A percentile compares a stretch with the other conserved stretches of the same genome.
These are phyloP conservation scores for Pythium rhizo-oryzae DNA, from an alignment of 352 stramenopile species.

Conservation along the genomic window DNA sequence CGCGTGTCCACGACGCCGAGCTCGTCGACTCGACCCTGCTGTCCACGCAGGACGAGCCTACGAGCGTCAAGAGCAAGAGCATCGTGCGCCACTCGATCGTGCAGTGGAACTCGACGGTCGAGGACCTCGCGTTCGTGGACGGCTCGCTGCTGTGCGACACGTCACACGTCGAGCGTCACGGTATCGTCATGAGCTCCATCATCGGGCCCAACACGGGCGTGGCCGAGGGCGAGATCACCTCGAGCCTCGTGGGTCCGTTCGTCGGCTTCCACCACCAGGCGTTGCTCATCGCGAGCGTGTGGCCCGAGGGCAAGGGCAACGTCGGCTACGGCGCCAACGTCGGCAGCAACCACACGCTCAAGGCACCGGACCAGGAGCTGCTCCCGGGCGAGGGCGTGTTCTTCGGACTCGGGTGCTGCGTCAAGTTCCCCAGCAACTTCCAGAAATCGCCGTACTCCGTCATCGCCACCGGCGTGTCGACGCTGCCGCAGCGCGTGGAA, in stretches of 20 bases:
- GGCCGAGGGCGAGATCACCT: constrained; percentile 90
- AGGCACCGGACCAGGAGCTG: constrained; percentile 89
- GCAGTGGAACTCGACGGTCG: constrained; percentile 72
- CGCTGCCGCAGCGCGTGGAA: constrained; percentile 83
- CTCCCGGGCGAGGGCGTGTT: constrained; percentile 95
- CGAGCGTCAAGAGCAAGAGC: constrained; percentile 54
- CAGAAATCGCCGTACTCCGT: constrained; percentile 92
- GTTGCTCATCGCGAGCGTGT: constrained; percentile 92
- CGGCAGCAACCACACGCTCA: constrained; percentile 97
- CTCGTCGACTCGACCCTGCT: constrained; percentile 67
- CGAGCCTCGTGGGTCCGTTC: constrained; percentile 92
- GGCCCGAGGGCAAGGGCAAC: constrained; percentile 93
- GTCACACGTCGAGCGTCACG: constrained; percentile 79
- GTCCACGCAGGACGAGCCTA: constrained; percentile 54
- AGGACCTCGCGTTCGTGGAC: constrained; percentile 69
- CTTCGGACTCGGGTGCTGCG: constrained; percentile 92
- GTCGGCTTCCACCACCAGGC: constrained; percentile 95
- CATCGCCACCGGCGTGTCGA: constrained; percentile 92
- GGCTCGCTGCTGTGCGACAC: constrained; percentile 77
- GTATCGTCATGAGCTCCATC: constrained; percentile 84
- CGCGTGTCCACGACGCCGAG: constrained; percentile 63
- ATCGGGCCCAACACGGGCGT: constrained; percentile 87
- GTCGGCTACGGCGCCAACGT: constrained; percentile 95
- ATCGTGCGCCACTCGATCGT: constrained; percentile 66
- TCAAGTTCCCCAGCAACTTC: constrained; percentile 97